phyloP scores from a whole-genome alignment of 2,329 filamentous ascomycete genomes.

The Xylariales sp. region DNA sequence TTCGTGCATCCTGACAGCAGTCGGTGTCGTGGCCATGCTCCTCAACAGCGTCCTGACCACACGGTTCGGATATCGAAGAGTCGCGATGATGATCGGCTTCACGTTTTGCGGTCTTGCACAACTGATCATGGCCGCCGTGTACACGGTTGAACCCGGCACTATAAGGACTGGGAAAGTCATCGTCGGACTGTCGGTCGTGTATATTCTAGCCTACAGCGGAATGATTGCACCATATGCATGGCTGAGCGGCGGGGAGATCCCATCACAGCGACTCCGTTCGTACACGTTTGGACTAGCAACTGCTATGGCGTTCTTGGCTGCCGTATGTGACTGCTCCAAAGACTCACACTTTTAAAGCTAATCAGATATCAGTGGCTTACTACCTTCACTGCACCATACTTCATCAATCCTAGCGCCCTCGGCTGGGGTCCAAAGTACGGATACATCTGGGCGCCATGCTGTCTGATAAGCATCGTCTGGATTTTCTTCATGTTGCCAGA shows the following conservation, averaged over 20 bases:
- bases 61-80: slow-evolving; percentile 45
- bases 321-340: slow-evolving; percentile 22
- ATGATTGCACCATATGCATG: slow-evolving; percentile 53
- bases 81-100: slow-evolving; percentile 48
- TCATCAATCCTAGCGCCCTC: slow-evolving; percentile 49
- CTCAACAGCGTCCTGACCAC: slow-evolving; percentile 50
- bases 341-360: background rate
- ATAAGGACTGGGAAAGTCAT: slow-evolving; percentile 39
- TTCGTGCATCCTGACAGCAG: slow-evolving; percentile 47
- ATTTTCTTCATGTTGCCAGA: slow-evolving; percentile 49
- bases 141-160: slow-evolving; percentile 37
- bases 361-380: slow-evolving; percentile 40
- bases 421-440: slow-evolving; percentile 56
- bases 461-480: slow-evolving; percentile 27
- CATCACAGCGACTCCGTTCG: slow-evolving; percentile 50
- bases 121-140: slow-evolving; percentile 48
- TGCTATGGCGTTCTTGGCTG: slow-evolving; percentile 48
- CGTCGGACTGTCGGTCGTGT: slow-evolving; percentile 48
- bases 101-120: slow-evolving; percentile 48
- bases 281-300: slow-evolving; percentile 54
- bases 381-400: slow-evolving; percentile 55
- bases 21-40: slow-evolving; percentile 51
- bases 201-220: slow-evolving; percentile 50
- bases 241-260: slow-evolving; percentile 52
- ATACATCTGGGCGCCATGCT: slow-evolving; percentile 47